These are phyloP conservation scores for Penicillium sp. DNA, from an alignment of 2,329 filamentous ascomycete species.

Conservation along the genomic window DNA sequence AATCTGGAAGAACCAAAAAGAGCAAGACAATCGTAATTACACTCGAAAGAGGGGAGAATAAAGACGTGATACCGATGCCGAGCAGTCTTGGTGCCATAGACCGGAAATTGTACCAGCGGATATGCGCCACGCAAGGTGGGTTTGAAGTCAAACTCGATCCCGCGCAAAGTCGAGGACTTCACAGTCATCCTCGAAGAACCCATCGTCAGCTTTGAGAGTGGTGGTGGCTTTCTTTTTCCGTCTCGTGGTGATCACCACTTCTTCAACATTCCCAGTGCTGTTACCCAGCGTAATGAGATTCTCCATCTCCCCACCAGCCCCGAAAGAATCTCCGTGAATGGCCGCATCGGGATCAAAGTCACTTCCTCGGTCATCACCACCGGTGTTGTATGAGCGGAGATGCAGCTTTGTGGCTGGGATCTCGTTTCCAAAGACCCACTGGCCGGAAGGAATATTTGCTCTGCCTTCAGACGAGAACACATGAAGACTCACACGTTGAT, in stretches of 20 bases:
- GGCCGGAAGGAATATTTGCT: conserved; percentile 28
- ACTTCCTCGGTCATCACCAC: conserved; percentile 35
- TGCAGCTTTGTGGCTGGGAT: conserved; percentile 45
- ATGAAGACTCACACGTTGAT: conserved; percentile 73
- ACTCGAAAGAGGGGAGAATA: too few relatives aligned
- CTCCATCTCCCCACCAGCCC: conserved; percentile 41
- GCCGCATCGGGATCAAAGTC: conserved; percentile 23
- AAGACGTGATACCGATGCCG: too few relatives aligned
- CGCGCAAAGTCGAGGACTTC: conserved; percentile 82
- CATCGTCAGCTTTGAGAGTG: conserved; percentile 49
- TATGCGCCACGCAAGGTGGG: too few relatives aligned
- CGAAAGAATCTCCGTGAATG: conserved; percentile 24
- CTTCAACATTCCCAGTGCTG: conserved; percentile 58
- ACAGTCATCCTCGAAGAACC: conserved; percentile 88
- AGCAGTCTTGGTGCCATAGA: too few relatives aligned
- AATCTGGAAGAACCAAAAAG: neutral
- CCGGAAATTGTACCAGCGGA: too few relatives aligned
- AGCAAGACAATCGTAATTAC: too few relatives aligned
- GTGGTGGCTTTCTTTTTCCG: conserved; percentile 52
- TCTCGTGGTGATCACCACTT: conserved; percentile 76
- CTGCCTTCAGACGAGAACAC: conserved; percentile 51
- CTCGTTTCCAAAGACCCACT: conserved; percentile 51
- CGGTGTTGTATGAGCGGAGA: conserved; percentile 40
- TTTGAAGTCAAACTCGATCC: conserved; percentile 43
- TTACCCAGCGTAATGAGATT: conserved; percentile 47